Conservation (phyloP, 163 green algal species). For the Scenedesmus sp. region DNA sequence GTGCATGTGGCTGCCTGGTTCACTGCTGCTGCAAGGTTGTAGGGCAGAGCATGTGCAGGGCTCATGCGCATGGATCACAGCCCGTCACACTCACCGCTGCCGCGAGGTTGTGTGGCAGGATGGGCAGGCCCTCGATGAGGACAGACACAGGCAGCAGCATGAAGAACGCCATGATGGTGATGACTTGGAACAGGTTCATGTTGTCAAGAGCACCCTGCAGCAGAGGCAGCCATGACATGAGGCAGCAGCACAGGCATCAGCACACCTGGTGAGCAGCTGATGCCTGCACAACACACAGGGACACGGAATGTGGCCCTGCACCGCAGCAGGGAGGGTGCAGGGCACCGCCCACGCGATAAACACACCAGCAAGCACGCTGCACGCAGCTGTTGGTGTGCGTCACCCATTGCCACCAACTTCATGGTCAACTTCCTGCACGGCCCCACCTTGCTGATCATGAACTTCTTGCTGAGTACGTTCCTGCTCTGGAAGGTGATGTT, state of each 20-base stretch:
- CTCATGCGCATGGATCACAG: too few relatives aligned
- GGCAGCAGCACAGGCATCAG: not conserved
- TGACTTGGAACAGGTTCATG: constrained; percentile 95
- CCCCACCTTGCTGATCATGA: constrained; percentile 82
- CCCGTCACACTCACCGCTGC: constrained; percentile 53
- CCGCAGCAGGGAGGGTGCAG: not conserved
- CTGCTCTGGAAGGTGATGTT: constrained; percentile 95
- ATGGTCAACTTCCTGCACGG: not conserved
- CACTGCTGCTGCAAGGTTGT: too few relatives aligned
- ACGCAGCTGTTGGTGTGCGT: not conserved
- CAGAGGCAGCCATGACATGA: not conserved
- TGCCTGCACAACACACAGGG: not conserved
- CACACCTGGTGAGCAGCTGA: not conserved
- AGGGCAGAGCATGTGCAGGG: too few relatives aligned
- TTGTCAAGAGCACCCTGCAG: constrained; percentile 80
- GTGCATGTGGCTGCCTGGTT: too few relatives aligned
- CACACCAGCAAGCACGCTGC: not conserved
- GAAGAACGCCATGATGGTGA: constrained; percentile 96
- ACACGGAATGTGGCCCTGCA: not conserved
- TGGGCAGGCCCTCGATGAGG: constrained; percentile 78
- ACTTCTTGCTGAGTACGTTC: constrained; percentile 98
- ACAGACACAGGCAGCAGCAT: constrained; percentile 89
- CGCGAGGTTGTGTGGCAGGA: constrained; percentile 49
- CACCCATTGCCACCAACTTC: not conserved
- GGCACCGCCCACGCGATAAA: not conserved